Evolutionary conservation across 768 basidiomycete species (phyloP), one percentile per base, ranked within the genome.

Genomic region (Podaxis mareebaensis): DNA sequence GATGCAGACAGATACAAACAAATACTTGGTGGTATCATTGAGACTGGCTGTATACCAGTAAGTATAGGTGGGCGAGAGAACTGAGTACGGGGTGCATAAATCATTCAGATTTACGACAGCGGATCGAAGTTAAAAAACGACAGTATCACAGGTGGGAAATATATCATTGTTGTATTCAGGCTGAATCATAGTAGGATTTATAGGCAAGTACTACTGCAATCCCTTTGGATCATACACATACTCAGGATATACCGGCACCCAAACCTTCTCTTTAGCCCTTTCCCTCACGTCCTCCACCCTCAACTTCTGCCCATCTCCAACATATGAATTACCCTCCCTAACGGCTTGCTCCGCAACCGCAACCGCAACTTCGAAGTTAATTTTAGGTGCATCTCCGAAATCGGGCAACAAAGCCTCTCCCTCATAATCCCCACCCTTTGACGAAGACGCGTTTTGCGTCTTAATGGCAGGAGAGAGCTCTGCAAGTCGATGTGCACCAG

Each of bases 311-410:
- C 10, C 33, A 33, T 33, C 33, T 2, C 82, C 73, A 4, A 85
- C 84, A 11, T 77, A 76, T 0, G 88, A 85, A 48, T 78, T 79
- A 1, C 90, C 92, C 69, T 96, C 93, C 30, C 84, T 79, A 30
- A 92, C 81, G 0, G 93, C 90, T 65, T 90, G 85, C 71, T 92
- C 85, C 1, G 91, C 86, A 13, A 96, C 93, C 0, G 91, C 91
- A 0, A 92, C 78, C 0, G 86, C 92, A n/a, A 95, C 83, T 71
- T 93, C 90, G 62, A 91, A 85, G 71, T 91, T 93, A 38, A 92
- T 87, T 10, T 71, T 68, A 0, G 90, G 90, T 0, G 93, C 87
- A 61, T 93, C 87, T 1, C 76, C 81, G 53, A 96, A 87, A 67
- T 91, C 89, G 0, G 94, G 92, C 3, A 96, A 77, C 26, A 96